Evolutionary conservation across 371 early-diverging fungal genomes (phyloP).

Genomic region (Mucor saturninus): DNA sequence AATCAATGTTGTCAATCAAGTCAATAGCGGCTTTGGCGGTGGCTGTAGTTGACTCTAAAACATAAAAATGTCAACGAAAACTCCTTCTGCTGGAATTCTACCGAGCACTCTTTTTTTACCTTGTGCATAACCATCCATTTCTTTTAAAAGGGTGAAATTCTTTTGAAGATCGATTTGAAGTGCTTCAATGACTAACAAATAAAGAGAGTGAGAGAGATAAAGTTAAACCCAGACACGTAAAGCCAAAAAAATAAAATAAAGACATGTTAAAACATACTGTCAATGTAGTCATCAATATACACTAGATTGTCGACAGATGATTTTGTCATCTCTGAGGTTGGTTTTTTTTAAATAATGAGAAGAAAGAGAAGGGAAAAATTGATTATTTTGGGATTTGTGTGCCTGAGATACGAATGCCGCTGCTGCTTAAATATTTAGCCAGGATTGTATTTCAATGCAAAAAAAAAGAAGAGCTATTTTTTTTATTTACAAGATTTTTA

Average conservation of each 20-base stretch:
- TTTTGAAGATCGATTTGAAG: conserved; percentile 88
- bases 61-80: neutral
- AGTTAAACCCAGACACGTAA: conserved; percentile 15
- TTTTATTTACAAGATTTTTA: neutral
- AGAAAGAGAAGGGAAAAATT: neutral
- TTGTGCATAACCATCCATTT: conserved; percentile 80
- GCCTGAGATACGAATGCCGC: neutral
- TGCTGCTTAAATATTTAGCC: neutral
- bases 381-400: neutral
- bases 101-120: neutral
- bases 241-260: neutral
- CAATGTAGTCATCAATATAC: conserved; percentile 88
- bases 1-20: conserved; percentile 59
- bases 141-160: conserved; percentile 88
- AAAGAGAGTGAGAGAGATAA: neutral
- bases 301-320: conserved; percentile 50
- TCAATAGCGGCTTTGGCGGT: conserved; percentile 63
- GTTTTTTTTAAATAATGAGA: neutral
- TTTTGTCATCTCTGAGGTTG: conserved; percentile 10
- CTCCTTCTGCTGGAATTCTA: too few relatives aligned
- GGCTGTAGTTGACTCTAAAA: conserved; percentile 61
- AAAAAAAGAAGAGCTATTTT: neutral
- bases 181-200: conserved; percentile 57
- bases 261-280: conserved; percentile 60
- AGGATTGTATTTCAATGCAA: neutral